These are phyloP conservation scores for Typha latifolia DNA, from an alignment of 176 grass and related monocot genomes.

Conservation along the genomic window DNA sequence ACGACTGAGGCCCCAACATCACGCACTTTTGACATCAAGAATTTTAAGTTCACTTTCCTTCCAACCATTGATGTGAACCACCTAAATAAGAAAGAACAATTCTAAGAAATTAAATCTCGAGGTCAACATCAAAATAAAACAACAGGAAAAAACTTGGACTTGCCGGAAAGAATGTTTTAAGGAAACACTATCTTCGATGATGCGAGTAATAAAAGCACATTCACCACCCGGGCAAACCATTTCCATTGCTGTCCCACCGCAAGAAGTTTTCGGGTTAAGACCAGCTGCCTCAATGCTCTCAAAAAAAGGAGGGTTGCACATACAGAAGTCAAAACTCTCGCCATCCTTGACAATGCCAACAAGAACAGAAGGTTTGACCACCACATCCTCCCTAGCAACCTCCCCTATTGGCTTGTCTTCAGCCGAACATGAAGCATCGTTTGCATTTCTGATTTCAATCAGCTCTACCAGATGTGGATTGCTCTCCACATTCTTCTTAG, in stretches of 20 bases:
- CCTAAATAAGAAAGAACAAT: conserved; percentile 25
- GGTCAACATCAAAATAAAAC: background rate
- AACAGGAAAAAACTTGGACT: background rate
- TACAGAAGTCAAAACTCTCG: conserved; percentile 88
- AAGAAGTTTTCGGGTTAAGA: conserved; percentile 76
- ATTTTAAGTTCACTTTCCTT: conserved; percentile 73
- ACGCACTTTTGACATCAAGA: conserved; percentile 51
- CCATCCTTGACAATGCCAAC: conserved; percentile 69
- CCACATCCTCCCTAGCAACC: background rate
- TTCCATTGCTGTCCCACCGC: conserved; percentile 58
- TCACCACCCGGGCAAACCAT: conserved; percentile 85
- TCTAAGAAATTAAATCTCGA: background rate
- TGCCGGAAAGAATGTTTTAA: conserved; percentile 76
- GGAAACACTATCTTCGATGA: conserved; percentile 71
- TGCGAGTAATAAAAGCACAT: conserved; percentile 48
- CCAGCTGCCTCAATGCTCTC: conserved; percentile 73
- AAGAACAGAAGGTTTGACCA: conserved; percentile 29
- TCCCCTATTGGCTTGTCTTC: conserved; percentile 11
- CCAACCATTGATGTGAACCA: conserved; percentile 98
- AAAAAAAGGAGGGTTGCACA: conserved; percentile 99
- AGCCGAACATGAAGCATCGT: conserved; percentile 9
- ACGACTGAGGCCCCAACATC: conserved; percentile 52
- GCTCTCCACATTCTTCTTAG: conserved; percentile 76
- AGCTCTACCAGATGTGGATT: conserved; percentile 61
- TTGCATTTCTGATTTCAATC: conserved; percentile 72